Evolutionary conservation across 2,329 filamentous ascomycete species (phyloP), one percentile per base, ranked within the genome.

Genomic region (Colletotrichum lini): DNA sequence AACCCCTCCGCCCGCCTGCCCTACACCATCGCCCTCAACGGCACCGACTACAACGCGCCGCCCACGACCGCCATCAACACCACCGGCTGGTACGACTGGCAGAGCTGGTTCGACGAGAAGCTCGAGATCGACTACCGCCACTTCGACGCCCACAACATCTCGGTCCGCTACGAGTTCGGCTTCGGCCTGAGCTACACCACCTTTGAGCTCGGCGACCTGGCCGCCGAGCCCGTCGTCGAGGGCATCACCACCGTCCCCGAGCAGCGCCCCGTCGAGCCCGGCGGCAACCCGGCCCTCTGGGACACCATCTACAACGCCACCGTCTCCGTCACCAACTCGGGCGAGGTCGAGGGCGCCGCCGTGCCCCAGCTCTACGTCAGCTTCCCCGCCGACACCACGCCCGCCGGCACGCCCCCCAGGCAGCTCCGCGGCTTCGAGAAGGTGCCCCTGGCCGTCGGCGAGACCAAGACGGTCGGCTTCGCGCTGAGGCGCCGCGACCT

Each of bases 171-270:
- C 80, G 89, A 91, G 76, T 93, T 93, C 75, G 91, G 91, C 38
- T 91, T 88, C 76, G 93, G 93, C 0, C 84, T 95, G 2, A 91
- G 89, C 1, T 94, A 94, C 80, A 93, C 91, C 16, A 88, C 84
- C 15, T 92, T 92, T 77, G 81, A 84, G 49, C 84, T 89, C 73
- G 84, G 85, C 15, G 62, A 77, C 71, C 75, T 79, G 42, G 67
- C 68, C 21, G 75, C 72, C 38, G 26, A 60, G 58, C 47, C 75
- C 26, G 69, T 69, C 52, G 75, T 73, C 64, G 68, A 74, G 49
- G 68, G 73, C 21, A 72, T 82, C 67, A 76, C 78, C 23, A 73
- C 80, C 47, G 65, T 60, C 44, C 79, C 80, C 15, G 78, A 78
- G 56, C 66, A 74, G 21, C 76, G 68, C 15, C 65, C 72, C 47